These are phyloP conservation scores for Volvox reticuliferus DNA, from an alignment of 139 green algal species.

Conservation along the genomic window DNA sequence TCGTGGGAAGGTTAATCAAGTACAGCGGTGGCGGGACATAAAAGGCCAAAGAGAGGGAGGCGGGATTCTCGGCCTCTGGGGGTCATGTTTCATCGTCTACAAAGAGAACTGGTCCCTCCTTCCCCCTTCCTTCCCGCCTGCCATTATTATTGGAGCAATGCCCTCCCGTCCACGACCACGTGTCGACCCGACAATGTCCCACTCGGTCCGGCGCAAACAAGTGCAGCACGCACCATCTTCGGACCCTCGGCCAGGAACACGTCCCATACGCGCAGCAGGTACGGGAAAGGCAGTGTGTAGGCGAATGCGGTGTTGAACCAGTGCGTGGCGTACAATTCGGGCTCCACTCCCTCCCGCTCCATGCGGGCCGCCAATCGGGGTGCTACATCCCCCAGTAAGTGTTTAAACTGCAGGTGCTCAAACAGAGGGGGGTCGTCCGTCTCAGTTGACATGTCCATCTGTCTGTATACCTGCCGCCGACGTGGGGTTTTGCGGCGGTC, in stretches of 20 bases:
- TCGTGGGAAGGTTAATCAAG: no score
- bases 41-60: background rate
- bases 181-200: no score
- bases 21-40: background rate
- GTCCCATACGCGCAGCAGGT: slow-evolving; percentile 89
- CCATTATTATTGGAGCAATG: background rate
- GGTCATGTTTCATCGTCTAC: background rate
- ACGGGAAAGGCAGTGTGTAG: slow-evolving; percentile 87
- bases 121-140: background rate
- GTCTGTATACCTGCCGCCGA: no score
- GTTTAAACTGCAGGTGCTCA: slow-evolving; percentile 41
- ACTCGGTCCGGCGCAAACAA: no score
- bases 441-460: no score
- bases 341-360: slow-evolving; percentile 65
- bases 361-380: slow-evolving; percentile 73
- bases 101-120: background rate
- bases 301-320: slow-evolving; percentile 94
- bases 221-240: slow-evolving; percentile 56
- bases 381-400: slow-evolving; percentile 64
- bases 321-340: slow-evolving; percentile 85
- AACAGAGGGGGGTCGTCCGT: no score
- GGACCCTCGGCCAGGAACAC: slow-evolving; percentile 84
- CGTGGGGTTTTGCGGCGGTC: no score
- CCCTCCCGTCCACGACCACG: background rate
- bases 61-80: background rate